These are phyloP conservation scores for Lipomyces chichibuensis DNA, from an alignment of 805 yeast species.

Conservation along the genomic window DNA sequence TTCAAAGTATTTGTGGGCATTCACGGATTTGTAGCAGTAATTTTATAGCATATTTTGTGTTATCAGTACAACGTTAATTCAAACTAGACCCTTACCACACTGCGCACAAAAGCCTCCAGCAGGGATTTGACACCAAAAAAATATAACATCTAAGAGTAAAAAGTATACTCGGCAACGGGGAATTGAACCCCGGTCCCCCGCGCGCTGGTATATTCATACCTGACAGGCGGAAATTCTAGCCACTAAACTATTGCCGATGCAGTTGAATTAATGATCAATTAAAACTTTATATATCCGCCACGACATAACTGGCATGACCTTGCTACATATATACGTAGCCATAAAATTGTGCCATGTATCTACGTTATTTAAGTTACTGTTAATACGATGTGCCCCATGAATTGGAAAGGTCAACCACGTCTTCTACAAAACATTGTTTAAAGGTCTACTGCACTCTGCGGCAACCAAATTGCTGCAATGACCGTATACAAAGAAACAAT, in stretches of 20 bases:
- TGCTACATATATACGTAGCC: too few relatives aligned
- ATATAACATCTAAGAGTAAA: too few relatives aligned
- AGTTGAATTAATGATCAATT: background rate
- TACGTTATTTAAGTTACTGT: too few relatives aligned
- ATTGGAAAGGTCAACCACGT: too few relatives aligned
- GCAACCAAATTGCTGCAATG: background rate
- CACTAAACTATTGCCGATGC: constrained; percentile 44
- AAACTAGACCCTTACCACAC: too few relatives aligned
- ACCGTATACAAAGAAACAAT: background rate
- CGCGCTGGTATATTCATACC: background rate
- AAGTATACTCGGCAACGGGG: constrained; percentile 12
- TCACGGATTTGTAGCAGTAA: background rate
- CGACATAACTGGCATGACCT: too few relatives aligned
- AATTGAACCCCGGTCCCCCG: constrained; percentile 18
- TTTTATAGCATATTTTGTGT: too few relatives aligned
- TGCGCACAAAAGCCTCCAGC: too few relatives aligned
- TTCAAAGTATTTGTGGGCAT: background rate
- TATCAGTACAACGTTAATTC: too few relatives aligned
- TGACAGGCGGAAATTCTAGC: constrained; percentile 45
- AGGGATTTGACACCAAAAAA: too few relatives aligned
- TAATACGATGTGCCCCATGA: too few relatives aligned
- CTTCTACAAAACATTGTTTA: background rate
- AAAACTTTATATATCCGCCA: background rate
- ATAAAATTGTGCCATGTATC: too few relatives aligned
- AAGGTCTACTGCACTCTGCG: background rate